These are phyloP conservation scores for Murraya paniculata DNA, from an alignment of 345 rosid species.

Conservation along the genomic window DNA sequence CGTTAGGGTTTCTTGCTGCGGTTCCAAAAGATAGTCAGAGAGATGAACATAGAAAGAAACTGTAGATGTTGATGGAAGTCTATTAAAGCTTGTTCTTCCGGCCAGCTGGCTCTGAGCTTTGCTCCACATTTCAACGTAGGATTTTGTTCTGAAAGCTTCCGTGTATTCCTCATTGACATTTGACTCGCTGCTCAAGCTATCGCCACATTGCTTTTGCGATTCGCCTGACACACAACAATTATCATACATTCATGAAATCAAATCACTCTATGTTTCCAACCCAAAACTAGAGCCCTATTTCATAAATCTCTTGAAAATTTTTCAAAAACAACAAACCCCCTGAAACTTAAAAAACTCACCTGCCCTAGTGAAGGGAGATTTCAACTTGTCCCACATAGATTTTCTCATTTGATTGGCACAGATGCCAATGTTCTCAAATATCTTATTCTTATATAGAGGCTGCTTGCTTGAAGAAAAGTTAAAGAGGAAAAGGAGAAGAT, in stretches of 20 bases:
- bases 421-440: neutral
- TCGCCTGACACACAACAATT: conserved; percentile 36
- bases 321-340: neutral
- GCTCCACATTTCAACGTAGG: conserved; percentile 68
- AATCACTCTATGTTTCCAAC: neutral
- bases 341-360: conserved; percentile 22
- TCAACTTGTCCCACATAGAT: conserved; percentile 30
- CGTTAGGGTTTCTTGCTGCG: conserved; percentile 46
- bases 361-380: conserved; percentile 30
- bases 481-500: conserved; percentile 11
- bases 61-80: conserved; percentile 31
- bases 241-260: neutral
- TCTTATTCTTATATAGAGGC: conserved; percentile 1
- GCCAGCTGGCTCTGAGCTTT: conserved; percentile 48
- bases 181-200: conserved; percentile 39
- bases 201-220: conserved; percentile 24
- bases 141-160: conserved; percentile 74
- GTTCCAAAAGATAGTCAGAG: conserved; percentile 58
- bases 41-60: conserved; percentile 35
- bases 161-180: conserved; percentile 77
- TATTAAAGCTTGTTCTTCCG: conserved; percentile 19
- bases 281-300: neutral
- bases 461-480: conserved; percentile 14
- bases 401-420: conserved; percentile 20
- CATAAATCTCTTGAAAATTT: too few species aligned